Evolutionary conservation across 352 stramenopile species (phyloP).

Genomic region (Phytophthora europaea): DNA sequence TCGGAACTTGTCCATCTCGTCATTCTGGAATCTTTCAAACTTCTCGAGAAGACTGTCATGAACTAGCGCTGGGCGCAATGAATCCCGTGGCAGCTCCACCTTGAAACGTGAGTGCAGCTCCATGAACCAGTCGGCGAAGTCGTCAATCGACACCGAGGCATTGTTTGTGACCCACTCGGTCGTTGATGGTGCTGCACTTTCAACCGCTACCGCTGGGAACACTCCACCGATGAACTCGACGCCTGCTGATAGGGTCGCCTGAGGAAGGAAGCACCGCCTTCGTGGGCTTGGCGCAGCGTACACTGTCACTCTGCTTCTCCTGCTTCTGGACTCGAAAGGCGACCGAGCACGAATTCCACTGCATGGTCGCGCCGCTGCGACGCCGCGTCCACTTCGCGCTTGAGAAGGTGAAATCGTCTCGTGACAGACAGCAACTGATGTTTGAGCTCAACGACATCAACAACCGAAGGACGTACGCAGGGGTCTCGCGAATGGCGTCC

Average conservation of each 20-base stretch:
- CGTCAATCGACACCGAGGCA: not conserved
- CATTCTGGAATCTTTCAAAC: conserved; percentile 13
- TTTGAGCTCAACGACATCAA: conserved; percentile 30
- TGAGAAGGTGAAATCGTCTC: conserved; percentile 21
- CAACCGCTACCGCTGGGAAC: conserved; percentile 21
- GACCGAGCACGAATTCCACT: conserved; percentile 36
- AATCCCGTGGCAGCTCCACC: conserved; percentile 2
- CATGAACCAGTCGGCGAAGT: conserved; percentile 28
- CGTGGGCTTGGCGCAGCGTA: conserved; percentile 1
- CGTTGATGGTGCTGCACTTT: conserved; percentile 19
- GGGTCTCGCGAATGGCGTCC: conserved; percentile 51
- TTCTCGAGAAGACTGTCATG: conserved; percentile 17
- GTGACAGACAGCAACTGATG: conserved; percentile 36
- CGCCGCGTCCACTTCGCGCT: conserved; percentile 18
- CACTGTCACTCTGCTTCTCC: conserved; percentile 52
- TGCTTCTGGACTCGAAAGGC: conserved; percentile 55
- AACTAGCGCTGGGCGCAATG: not conserved
- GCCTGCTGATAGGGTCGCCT: conserved; percentile 7
- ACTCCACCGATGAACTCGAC: conserved; percentile 22
- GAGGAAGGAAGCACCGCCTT: conserved; percentile 9
- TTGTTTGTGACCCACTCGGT: conserved; percentile 9
- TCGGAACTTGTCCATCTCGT: conserved; percentile 7
- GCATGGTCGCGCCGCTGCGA: conserved; percentile 11
- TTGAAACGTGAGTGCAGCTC: conserved; percentile 5
- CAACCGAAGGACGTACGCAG: conserved; percentile 72